Evolutionary conservation across 176 grass and related monocot genomes (phyloP), one percentile per base, ranked within the genome.

Genomic region (Themeda triandra): DNA sequence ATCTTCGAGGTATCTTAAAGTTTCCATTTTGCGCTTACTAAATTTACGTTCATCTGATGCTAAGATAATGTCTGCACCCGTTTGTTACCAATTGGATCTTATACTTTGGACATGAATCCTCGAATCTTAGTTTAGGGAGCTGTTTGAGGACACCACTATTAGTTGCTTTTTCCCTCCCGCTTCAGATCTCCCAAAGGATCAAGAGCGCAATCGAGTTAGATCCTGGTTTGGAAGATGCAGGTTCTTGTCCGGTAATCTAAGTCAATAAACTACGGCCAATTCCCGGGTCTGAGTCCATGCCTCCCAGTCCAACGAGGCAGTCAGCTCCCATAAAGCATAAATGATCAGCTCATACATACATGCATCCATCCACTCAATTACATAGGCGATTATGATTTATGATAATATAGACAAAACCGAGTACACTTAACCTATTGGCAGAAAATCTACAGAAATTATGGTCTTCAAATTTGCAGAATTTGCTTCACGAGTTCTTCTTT

Each of bases 1-100:
- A 98, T 95, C 93, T 98, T 40, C 87, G 14, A 95, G 96, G 96
- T 98, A 88, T 62, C 48, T 33, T 60, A 59, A 78, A 60, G 21
- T 72, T 85, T n/a, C 8, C 63, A 77, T 24, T 39, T 32, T 19
- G 46, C 24, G 29, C 72, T 71, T 40, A 33, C 54, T 31, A 71
- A 35, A 42, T 10, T 25, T 81, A 46, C 23, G 12, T 28, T 45
- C 7, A 69, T 9, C 48, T 80, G 23, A 40, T 85, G 18, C 13
- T 76, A 30, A 53, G 29, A 40, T 89, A 48, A 13, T 66, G 37
- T 59, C 49, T 76, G 13, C 36, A 56, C 15, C 12, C 36, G 74
- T 4, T 23, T 45, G 59, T 46, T 69, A 48, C 28, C 35, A 10
- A 33, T n/a, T n/a, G n/a, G n/a, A n/a, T n/a, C n/a, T n/a, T n/a